Conservation (phyloP, 768 basidiomycete species). For the Lentinula sp. region DNA sequence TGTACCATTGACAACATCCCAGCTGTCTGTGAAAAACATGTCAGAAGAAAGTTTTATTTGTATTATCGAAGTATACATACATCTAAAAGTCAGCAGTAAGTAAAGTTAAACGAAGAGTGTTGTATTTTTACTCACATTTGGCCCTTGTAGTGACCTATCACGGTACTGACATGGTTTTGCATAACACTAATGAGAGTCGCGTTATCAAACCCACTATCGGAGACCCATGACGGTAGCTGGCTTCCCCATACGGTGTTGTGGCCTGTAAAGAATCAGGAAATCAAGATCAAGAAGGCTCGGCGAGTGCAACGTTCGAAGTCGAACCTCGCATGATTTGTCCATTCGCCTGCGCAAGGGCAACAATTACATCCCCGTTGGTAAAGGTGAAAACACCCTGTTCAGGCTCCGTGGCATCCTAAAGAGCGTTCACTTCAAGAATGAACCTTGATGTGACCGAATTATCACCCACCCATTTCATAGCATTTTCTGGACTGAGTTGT, state of each 20-base stretch:
- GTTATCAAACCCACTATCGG: slow-evolving; percentile 33
- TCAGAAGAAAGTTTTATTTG: neutral
- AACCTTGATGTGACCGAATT: neutral
- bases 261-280: slow-evolving; percentile 16
- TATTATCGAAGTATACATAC: neutral
- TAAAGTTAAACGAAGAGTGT: neutral
- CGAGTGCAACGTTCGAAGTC: neutral
- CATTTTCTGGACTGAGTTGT: slow-evolving; percentile 31
- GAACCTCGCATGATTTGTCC: slow-evolving; percentile 41
- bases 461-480: slow-evolving; percentile 30
- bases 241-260: slow-evolving; percentile 47
- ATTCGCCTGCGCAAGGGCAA: slow-evolving; percentile 35
- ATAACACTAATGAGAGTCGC: slow-evolving; percentile 37
- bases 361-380: slow-evolving; percentile 35
- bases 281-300: neutral
- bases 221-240: slow-evolving; percentile 48
- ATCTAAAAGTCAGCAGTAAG: neutral
- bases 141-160: slow-evolving; percentile 49
- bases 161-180: slow-evolving; percentile 39
- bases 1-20: slow-evolving; percentile 34
- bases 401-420: slow-evolving; percentile 48
- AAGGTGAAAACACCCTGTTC: slow-evolving; percentile 41
- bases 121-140: slow-evolving; percentile 29
- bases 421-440: slow-evolving; percentile 14
- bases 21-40: slow-evolving; percentile 14